Evolutionary conservation across 108 stramenopile genomes (phyloP).

Genomic region (Craspedostauros australis): DNA sequence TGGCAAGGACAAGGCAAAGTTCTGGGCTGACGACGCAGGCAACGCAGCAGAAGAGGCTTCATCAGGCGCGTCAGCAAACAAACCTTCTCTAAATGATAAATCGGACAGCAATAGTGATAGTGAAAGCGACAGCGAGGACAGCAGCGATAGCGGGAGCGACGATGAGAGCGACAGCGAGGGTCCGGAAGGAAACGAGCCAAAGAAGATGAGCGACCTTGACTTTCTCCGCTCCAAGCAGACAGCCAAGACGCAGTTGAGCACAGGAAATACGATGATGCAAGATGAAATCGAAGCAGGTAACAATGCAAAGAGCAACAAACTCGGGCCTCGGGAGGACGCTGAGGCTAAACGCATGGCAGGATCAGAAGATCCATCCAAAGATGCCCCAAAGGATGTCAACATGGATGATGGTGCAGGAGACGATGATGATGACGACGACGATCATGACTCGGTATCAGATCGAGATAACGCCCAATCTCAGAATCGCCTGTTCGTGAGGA

Average conservation of each 20-base stretch:
- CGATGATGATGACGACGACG: conserved; percentile 17
- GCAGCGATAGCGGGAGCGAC: conserved; percentile 21
- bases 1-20: conserved; percentile 48
- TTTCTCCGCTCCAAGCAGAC: conserved; percentile 75
- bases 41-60: conserved; percentile 10
- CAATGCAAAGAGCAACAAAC: background rate
- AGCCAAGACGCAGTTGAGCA: background rate
- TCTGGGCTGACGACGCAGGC: conserved; percentile 84
- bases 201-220: conserved; percentile 57
- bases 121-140: conserved; percentile 23
- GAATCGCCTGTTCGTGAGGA: conserved; percentile 88
- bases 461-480: conserved; percentile 17
- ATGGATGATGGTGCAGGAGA: conserved; percentile 7
- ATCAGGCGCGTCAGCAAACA: background rate
- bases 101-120: conserved; percentile 16
- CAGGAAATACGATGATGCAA: conserved; percentile 26
- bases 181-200: background rate
- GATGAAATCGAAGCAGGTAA: background rate
- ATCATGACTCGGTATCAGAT: background rate
- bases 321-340: background rate
- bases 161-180: conserved; percentile 21
- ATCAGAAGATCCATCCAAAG: conserved; percentile 6
- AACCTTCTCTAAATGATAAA: background rate
- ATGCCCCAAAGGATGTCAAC: background rate
- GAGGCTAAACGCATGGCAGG: background rate